Evolutionary conservation across 768 basidiomycete species (phyloP).

Genomic region (Mycena maculata): DNA sequence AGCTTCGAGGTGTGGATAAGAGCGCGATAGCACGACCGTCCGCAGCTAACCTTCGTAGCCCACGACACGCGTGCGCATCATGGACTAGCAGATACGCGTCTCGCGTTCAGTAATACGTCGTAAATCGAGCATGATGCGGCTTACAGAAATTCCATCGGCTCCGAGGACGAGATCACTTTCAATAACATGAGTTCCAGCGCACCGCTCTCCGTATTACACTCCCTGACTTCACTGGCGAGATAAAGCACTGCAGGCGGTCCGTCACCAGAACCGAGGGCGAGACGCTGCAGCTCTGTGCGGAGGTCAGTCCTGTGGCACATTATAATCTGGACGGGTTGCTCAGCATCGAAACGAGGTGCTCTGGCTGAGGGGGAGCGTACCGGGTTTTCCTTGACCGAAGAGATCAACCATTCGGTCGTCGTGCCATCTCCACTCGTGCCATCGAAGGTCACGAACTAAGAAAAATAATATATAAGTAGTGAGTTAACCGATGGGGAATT

Average conservation of each 20-base stretch:
- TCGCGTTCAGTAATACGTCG: neutral
- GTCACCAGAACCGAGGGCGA: constrained; percentile 5
- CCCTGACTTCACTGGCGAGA: neutral
- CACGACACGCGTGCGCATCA: constrained; percentile 6
- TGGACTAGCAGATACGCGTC: neutral
- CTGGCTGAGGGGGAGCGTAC: neutral
- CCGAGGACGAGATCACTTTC: constrained; percentile 12
- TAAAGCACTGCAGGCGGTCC: constrained; percentile 5
- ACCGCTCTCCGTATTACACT: neutral
- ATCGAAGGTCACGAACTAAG: neutral
- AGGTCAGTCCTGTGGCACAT: constrained; percentile 11
- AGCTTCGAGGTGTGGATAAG: neutral
- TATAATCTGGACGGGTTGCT: neutral
- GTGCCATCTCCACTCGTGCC: neutral
- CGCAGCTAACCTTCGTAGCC: neutral
- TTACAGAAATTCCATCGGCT: constrained; percentile 14
- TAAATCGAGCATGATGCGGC: neutral
- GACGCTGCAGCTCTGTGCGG: constrained; percentile 8
- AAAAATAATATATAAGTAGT: too few relatives aligned
- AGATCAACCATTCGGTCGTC: neutral
- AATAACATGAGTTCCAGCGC: neutral
- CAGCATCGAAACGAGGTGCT: neutral
- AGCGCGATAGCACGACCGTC: neutral
- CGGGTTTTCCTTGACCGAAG: neutral
- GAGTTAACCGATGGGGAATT: too few relatives aligned